These are phyloP conservation scores for Blastocystis sp. DNA, from an alignment of 352 stramenopile species.

Conservation along the genomic window DNA sequence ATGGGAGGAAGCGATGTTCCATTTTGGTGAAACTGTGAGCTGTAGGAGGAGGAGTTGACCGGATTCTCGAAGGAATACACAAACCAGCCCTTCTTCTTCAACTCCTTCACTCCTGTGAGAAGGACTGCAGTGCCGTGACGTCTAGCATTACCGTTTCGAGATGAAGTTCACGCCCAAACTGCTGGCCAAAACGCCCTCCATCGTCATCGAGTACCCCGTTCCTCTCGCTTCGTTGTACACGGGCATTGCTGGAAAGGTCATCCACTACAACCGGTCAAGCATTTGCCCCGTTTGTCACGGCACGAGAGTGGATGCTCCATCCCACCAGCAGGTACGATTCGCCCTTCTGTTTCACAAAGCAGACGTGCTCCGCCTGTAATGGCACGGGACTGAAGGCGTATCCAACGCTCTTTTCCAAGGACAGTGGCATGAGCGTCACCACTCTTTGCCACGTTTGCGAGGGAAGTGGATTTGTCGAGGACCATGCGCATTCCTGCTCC, in stretches of 20 bases:
- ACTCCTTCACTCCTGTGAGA: constrained; percentile 48
- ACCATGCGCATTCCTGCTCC: background rate
- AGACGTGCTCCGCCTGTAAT: constrained; percentile 32
- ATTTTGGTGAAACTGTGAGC: background rate
- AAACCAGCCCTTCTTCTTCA: constrained; percentile 46
- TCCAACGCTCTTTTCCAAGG: background rate
- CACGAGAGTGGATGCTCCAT: background rate
- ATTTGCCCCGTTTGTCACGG: constrained; percentile 16
- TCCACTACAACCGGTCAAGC: constrained; percentile 45
- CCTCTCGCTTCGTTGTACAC: constrained; percentile 15
- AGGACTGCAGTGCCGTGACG: background rate
- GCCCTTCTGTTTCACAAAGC: background rate
- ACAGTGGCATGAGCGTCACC: background rate
- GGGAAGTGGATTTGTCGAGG: background rate
- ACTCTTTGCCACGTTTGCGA: constrained; percentile 16
- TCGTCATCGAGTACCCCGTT: background rate
- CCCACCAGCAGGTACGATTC: background rate
- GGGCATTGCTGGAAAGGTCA: background rate
- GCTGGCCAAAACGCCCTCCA: background rate
- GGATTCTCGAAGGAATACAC: constrained; percentile 17
- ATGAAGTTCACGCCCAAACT: constrained; percentile 12
- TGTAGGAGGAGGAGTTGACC: background rate
- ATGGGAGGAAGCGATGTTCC: background rate
- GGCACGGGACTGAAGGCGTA: constrained; percentile 44
- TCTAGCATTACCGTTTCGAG: constrained; percentile 49